Evolutionary conservation across 306 rosid species (phyloP).

Genomic region (Cucurbita moschata): DNA sequence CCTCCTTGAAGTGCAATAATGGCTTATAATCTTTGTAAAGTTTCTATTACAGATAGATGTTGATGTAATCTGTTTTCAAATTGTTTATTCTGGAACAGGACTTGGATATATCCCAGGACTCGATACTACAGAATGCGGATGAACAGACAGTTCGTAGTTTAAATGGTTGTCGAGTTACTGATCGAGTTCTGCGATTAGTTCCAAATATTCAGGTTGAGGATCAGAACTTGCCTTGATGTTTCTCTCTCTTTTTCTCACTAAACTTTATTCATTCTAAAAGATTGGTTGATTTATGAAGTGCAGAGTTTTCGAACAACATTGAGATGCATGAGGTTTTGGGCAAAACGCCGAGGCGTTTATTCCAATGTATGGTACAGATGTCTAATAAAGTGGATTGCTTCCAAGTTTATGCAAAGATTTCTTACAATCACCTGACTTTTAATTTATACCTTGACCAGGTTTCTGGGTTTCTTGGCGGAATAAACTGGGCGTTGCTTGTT

Average conservation of each 20-base stretch:
- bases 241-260: neutral
- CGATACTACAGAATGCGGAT: slow-evolving; percentile 73
- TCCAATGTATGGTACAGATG: slow-evolving; percentile 52
- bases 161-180: slow-evolving; percentile 94
- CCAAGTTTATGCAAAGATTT: neutral
- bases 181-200: slow-evolving; percentile 80
- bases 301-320: slow-evolving; percentile 89
- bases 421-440: slow-evolving; percentile 11
- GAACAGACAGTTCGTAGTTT: slow-evolving; percentile 97
- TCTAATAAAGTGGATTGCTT: neutral
- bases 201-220: slow-evolving; percentile 81
- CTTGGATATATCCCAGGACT: slow-evolving; percentile 79
- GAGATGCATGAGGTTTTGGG: slow-evolving; percentile 96
- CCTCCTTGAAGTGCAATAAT: neutral
- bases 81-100: slow-evolving; percentile 37
- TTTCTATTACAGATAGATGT: slow-evolving; percentile 5
- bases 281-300: slow-evolving; percentile 18
- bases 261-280: slow-evolving; percentile 7
- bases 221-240: neutral
- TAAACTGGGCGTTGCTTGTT: slow-evolving; percentile 94
- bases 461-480: slow-evolving; percentile 95
- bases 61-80: slow-evolving; percentile 8
- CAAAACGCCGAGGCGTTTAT: slow-evolving; percentile 92
- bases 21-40: neutral
- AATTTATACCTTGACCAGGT: slow-evolving; percentile 48